A percentile compares a stretch with the other conserved stretches of the same genome.
Conservation (phyloP, 2,329 filamentous ascomycete species). For the Hymenoscyphus infarciens region DNA sequence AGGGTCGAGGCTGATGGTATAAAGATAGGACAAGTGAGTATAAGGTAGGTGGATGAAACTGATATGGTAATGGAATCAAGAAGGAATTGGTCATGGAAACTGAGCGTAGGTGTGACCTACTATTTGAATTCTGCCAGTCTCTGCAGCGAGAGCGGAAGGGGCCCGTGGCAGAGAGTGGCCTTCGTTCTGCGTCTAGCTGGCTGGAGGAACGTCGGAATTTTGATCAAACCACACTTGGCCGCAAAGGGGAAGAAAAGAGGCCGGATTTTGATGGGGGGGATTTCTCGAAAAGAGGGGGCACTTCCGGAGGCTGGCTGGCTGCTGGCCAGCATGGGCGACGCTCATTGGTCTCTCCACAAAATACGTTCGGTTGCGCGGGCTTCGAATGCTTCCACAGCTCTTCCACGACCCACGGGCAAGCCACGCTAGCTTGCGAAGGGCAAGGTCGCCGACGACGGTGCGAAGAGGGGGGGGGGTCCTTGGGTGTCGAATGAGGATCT, state of each 20-base stretch:
- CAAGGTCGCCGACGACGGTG: not conserved
- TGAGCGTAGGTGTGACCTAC: constrained; percentile 23
- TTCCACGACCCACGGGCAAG: constrained; percentile 17
- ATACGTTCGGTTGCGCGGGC: constrained; percentile 2
- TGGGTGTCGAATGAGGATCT: constrained; percentile 8
- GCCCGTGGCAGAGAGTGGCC: constrained; percentile 11
- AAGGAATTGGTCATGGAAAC: constrained; percentile 25
- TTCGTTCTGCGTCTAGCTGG: not conserved
- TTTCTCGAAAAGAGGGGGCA: not conserved
- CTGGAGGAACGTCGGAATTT: constrained; percentile 6
- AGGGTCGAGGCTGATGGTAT: constrained; percentile 22
- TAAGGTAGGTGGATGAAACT: constrained; percentile 10
- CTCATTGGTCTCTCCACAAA: constrained; percentile 25
- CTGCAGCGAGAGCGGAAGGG: constrained; percentile 18
- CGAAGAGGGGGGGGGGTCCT: constrained; percentile 8
- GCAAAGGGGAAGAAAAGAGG: constrained; percentile 19
- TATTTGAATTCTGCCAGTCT: constrained; percentile 30
- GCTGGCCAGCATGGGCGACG: not conserved
- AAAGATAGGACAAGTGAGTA: constrained; percentile 16
- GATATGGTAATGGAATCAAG: constrained; percentile 27
- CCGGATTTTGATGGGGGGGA: constrained; percentile 4
- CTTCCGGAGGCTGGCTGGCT: constrained; percentile 7
- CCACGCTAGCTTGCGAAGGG: not conserved
- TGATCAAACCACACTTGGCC: constrained; percentile 13
- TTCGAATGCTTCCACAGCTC: constrained; percentile 22